Percentiles rank a stretch among this genome's conserved stretches.
These are phyloP conservation scores for Hyaloscypha bicolor DNA, from an alignment of 495 filamentous ascomycete species.

Conservation along the genomic window DNA sequence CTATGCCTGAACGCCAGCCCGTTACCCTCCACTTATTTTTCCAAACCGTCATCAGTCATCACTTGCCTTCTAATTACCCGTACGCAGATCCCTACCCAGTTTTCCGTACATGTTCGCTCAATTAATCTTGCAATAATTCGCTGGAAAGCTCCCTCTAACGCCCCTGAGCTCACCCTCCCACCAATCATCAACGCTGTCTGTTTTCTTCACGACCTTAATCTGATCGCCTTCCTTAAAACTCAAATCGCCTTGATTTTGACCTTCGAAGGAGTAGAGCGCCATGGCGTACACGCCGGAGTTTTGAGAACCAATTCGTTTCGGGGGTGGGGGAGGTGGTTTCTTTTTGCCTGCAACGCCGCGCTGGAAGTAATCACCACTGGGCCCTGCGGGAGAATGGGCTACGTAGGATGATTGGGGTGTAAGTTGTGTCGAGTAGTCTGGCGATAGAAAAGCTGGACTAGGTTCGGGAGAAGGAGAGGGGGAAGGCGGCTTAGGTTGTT, in stretches of 20 bases:
- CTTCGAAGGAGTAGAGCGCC: constrained; percentile 79
- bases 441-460: constrained; percentile 16
- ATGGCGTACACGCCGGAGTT: constrained; percentile 63
- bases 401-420: constrained; percentile 30
- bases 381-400: constrained; percentile 26
- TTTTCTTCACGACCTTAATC: constrained; percentile 83
- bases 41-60: constrained; percentile 6
- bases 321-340: constrained; percentile 37
- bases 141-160: constrained; percentile 77
- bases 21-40: background rate
- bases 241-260: constrained; percentile 73
- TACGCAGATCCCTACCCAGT: background rate
- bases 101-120: constrained; percentile 12
- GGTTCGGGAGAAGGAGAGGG: constrained; percentile 20
- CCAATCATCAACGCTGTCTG: constrained; percentile 88
- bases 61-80: background rate
- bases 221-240: constrained; percentile 81
- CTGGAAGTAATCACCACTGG: constrained; percentile 32
- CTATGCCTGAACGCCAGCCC: constrained; percentile 3
- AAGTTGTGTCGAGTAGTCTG: constrained; percentile 23
- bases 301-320: constrained; percentile 32
- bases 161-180: constrained; percentile 89
- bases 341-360: constrained; percentile 32
- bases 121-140: constrained; percentile 71
- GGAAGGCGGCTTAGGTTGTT: background rate